Evolutionary conservation across 805 yeast species (phyloP), one percentile per base, ranked within the genome.

Genomic region (Groenewaldozyma tartarivorans): DNA sequence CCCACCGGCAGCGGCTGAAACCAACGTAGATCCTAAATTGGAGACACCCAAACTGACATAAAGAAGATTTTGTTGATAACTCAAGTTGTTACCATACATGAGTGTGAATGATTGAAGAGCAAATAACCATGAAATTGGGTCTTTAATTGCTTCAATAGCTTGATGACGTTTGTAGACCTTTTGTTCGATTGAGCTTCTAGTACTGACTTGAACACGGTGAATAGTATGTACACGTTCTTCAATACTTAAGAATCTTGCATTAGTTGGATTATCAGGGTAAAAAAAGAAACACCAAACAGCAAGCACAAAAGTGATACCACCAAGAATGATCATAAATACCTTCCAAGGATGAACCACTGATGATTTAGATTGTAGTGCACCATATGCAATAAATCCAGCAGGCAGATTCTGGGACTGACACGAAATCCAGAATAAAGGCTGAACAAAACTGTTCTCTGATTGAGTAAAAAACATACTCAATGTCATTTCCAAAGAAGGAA

Each of bases 201-300:
- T 69, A 20, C 59, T 57, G 31, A 47, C 50, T 45, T 63, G 68
- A 41, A 59, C 63, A 52, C 66, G 55, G 57, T 68, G 54, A 47
- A 72, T 71, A 42, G 68, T 58, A 67, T 70, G 66, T 7, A 73
- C 66, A 49, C 67, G 73, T 52, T 77, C 82, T 34, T 71, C 64
- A 2, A 51, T 54, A 3, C 67, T 46, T 38, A 77, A 60, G 47
- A 71, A 71, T 40, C 57, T 62, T 4, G 75, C 75, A 44, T 60
- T 64, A 0, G 76, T 56, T 13, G 82, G 82, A 53, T 75, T 73
- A 43, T 69, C 66, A 34, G 82, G 83, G 49, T 74, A 77, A 15
- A 64, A 38, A 44, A 65, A 63, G 38, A 57, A 51, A 3, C 67
- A 53, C 40, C 79, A 81, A 42, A 72, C 67, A 3, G 40, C 11